A percentile compares a stretch with the other conserved stretches of the same genome.
These are phyloP conservation scores for Neurospora sp. DNA, from an alignment of 495 filamentous ascomycete genomes.

Conservation along the genomic window DNA sequence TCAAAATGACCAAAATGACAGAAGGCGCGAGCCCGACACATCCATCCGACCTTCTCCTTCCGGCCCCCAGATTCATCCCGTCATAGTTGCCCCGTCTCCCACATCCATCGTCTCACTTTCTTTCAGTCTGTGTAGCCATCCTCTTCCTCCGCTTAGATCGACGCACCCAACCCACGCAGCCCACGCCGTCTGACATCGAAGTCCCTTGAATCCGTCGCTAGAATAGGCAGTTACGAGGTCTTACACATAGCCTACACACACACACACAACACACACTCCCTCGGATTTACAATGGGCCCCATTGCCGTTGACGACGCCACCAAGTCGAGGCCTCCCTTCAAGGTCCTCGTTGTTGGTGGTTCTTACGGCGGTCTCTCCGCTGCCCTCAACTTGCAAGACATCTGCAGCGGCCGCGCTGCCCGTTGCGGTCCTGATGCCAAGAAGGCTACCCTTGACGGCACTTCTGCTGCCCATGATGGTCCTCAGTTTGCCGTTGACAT, in stretches of 20 bases:
- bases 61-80: background rate
- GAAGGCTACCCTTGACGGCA: background rate
- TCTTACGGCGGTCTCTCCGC: conserved; percentile 55
- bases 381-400: conserved; percentile 50
- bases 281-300: conserved; percentile 8
- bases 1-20: background rate
- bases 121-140: background rate
- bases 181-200: background rate
- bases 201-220: background rate
- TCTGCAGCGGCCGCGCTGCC: conserved; percentile 33
- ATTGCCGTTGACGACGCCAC: background rate
- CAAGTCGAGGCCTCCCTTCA: conserved; percentile 15
- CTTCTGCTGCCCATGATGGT: conserved; percentile 6
- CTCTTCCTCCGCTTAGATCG: background rate
- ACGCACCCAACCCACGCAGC: background rate
- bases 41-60: background rate
- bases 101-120: background rate
- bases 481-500: conserved; percentile 45
- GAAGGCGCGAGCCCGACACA: background rate
- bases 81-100: background rate
- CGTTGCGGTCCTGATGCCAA: conserved; percentile 13
- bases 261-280: background rate
- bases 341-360: conserved; percentile 49
- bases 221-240: background rate
- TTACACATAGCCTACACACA: background rate